A percentile compares a stretch with the other conserved stretches of the same genome.
Evolutionary conservation across 2,329 filamentous ascomycete species (phyloP).

Genomic region (Blastomyces silverae): DNA sequence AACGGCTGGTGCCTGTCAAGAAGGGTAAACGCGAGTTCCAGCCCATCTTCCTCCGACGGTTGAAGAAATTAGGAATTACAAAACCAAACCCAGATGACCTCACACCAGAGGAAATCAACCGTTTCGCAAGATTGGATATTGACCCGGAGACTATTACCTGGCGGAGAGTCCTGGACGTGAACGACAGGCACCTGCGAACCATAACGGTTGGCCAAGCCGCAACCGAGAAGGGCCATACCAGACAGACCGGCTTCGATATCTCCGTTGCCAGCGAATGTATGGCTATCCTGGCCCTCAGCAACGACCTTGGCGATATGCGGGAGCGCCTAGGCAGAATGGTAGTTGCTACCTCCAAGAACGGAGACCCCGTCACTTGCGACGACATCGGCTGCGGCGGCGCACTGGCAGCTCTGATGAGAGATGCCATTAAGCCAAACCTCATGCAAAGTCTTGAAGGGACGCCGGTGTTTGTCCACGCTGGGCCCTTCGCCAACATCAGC

Average conservation of each 20-base stretch:
- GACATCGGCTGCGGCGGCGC: slow-evolving; percentile 91
- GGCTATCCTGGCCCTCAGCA: slow-evolving; percentile 93
- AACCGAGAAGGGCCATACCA: slow-evolving; percentile 81
- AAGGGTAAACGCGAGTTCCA: slow-evolving; percentile 82
- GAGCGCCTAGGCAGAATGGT: slow-evolving; percentile 95
- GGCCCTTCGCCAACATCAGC: slow-evolving; percentile 96
- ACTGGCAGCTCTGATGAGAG: slow-evolving; percentile 89
- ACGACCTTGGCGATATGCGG: slow-evolving; percentile 77
- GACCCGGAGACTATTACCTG: slow-evolving; percentile 96
- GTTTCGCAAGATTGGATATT: slow-evolving; percentile 91
- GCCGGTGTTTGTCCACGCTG: slow-evolving; percentile 94
- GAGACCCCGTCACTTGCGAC: slow-evolving; percentile 91
- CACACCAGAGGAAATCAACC: slow-evolving; percentile 77
- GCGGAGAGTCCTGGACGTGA: slow-evolving; percentile 92
- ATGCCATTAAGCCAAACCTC: slow-evolving; percentile 96
- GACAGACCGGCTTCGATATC: slow-evolving; percentile 93
- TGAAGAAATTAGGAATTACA: slow-evolving; percentile 92
- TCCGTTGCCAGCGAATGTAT: slow-evolving; percentile 97
- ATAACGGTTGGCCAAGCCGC: slow-evolving; percentile 81
- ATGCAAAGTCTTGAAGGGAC: slow-evolving; percentile 98
- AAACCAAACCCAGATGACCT: slow-evolving; percentile 91
- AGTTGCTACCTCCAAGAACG: slow-evolving; percentile 73
- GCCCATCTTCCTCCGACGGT: slow-evolving; percentile 82
- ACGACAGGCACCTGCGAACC: slow-evolving; percentile 85
- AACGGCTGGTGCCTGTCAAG: slow-evolving; percentile 79